These are phyloP conservation scores for Elongisporangium undulatum DNA, from an alignment of 352 stramenopile genomes.

Conservation along the genomic window DNA sequence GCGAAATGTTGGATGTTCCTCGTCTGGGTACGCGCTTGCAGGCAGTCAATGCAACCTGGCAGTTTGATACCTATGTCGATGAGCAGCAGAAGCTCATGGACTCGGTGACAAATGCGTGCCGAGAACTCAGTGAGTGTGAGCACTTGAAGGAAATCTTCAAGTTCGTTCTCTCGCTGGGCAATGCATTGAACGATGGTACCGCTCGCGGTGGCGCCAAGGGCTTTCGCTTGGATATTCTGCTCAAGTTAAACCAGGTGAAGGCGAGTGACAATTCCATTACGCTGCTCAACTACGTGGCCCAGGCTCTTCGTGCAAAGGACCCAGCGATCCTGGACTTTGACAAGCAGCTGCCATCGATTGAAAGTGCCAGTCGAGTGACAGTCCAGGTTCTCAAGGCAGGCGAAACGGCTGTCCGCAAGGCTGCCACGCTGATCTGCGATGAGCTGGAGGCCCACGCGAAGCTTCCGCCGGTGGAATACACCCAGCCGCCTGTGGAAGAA, in stretches of 20 bases:
- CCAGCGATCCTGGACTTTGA: conserved; percentile 68
- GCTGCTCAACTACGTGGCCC: conserved; percentile 75
- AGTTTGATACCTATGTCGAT: conserved; percentile 80
- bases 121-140: conserved; percentile 83
- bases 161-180: conserved; percentile 83
- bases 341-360: conserved; percentile 63
- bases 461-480: conserved; percentile 30
- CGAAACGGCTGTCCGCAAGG: conserved; percentile 68
- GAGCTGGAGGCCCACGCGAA: conserved; percentile 73
- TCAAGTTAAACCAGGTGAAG: conserved; percentile 88
- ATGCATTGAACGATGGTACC: conserved; percentile 89
- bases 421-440: conserved; percentile 59
- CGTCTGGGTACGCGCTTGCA: conserved; percentile 63
- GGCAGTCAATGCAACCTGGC: conserved; percentile 77
- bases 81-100: conserved; percentile 74
- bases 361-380: conserved; percentile 73
- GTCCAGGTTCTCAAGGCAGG: conserved; percentile 75
- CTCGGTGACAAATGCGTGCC: conserved; percentile 85
- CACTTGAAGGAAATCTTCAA: conserved; percentile 87
- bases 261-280: conserved; percentile 80
- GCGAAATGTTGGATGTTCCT: conserved; percentile 58
- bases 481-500: conserved; percentile 16
- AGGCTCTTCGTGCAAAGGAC: conserved; percentile 64
- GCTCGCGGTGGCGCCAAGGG: conserved; percentile 80
- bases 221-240: conserved; percentile 84